Conservation (phyloP, 495 filamentous ascomycete species). For the Talaromyces proteolyticus region DNA sequence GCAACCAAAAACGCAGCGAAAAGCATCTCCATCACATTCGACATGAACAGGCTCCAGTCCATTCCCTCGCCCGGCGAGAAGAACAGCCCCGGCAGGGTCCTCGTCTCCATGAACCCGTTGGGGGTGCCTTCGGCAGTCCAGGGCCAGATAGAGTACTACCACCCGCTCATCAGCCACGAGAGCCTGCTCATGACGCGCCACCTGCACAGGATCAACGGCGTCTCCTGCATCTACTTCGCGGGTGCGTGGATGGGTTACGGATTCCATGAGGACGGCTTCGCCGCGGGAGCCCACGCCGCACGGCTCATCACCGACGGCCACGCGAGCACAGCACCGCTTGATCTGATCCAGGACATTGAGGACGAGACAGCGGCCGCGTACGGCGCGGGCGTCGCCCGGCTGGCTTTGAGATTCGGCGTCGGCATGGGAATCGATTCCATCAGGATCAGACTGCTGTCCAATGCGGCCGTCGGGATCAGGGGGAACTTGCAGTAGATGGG, state of each 20-base stretch:
- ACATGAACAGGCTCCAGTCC: background rate
- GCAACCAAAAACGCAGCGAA: no score
- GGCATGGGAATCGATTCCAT: no score
- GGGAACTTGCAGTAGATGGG: no score
- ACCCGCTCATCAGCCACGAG: background rate
- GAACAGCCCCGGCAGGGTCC: background rate
- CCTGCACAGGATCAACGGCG: background rate
- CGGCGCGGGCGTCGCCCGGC: no score
- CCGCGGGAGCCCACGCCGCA: background rate
- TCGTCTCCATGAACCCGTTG: background rate
- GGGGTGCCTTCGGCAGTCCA: background rate
- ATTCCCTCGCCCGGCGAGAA: background rate
- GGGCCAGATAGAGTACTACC: background rate
- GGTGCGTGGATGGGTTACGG: conserved; percentile 1
- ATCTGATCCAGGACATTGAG: no score
- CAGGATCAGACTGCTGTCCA: no score
- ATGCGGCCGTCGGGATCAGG: no score
- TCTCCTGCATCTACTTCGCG: background rate
- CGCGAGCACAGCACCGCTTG: no score
- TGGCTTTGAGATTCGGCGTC: no score
- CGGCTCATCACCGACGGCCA: no score
- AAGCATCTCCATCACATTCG: no score
- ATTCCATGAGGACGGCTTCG: conserved; percentile 2
- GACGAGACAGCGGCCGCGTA: no score
- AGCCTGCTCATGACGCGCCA: background rate